Evolutionary conservation across 2,329 filamentous ascomycete genomes (phyloP), one percentile per base, ranked within the genome.

Genomic region (Colletotrichum tropicale): DNA sequence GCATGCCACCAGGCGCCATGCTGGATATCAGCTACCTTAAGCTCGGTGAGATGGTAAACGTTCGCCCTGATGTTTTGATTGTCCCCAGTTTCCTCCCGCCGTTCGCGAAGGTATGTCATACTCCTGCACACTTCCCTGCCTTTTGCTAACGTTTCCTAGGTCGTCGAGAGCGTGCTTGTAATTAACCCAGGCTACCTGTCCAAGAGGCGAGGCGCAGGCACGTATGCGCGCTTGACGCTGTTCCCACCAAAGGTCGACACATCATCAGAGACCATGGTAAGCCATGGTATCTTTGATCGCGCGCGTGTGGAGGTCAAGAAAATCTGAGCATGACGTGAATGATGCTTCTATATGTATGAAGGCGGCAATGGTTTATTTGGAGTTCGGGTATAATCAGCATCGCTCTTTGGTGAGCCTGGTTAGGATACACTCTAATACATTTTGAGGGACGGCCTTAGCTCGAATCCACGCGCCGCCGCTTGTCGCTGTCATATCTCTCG

Each of bases 171-270:
- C 79, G 96, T 98, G 0, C 85, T 98, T 8, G 92, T 96, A 15
- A 94, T 99, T 81, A 99, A 99, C 83, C 96, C 97, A 0, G 96
- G 97, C 7, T 93, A 92, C 66, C 86, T 98, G 38, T 97, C 95
- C 18, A 98, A 98, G 85, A 92, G 94, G 72, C 93, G 92, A 75
- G 96, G 93, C 2, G 90, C 96, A 0, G 97, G 97, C 8, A 98
- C 96, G 1, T 98, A 94, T 83, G 95, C 95, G 1, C 92, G 93
- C 66, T 90, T 99, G 88, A 91, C 91, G 24, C 86, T 98, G 8
- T 90, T 94, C 77, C 92, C 94, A 3, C 91, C 93, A 16, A 84
- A 84, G 8, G 78, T 94, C 1, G 89, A 93, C 0, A 89, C 91
- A 43, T 92, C 94, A 77, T 87, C 86, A 36, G 88, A 86, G 5